Percentiles rank a stretch among this genome's conserved stretches.
phyloP scores from a whole-genome alignment of 495 filamentous ascomycete genomes.

The Endocarpon pusillum region DNA sequence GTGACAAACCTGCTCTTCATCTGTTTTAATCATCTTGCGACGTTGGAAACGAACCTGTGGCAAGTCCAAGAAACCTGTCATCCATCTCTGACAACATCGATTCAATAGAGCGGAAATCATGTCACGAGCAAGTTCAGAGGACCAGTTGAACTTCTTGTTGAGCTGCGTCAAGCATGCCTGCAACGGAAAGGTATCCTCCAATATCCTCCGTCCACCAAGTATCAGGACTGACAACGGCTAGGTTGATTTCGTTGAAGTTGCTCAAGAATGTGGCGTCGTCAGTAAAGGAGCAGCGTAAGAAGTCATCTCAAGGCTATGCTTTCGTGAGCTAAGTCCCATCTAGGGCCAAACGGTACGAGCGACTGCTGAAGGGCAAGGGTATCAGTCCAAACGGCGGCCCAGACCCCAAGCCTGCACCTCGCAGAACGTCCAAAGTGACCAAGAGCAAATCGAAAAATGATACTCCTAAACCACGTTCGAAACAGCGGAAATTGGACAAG shows the following conservation, averaged over 20 bases:
- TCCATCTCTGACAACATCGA: too few species aligned
- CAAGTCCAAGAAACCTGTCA: too few species aligned
- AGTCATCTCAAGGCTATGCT: not conserved
- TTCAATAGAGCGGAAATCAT: too few species aligned
- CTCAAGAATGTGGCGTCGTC: constrained; percentile 43
- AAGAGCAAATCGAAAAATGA: too few species aligned
- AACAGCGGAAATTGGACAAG: too few species aligned
- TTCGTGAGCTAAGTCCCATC: constrained; percentile 1
- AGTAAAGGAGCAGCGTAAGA: constrained; percentile 52
- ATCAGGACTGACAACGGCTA: constrained; percentile 14
- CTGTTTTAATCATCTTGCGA: too few species aligned
- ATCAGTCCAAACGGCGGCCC: constrained; percentile 16
- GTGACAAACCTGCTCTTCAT: too few species aligned
- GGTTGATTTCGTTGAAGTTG: constrained; percentile 45
- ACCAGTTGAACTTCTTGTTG: constrained; percentile 46
- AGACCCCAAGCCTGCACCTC: too few species aligned
- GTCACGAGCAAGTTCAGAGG: constrained; percentile 29
- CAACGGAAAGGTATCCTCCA: constrained; percentile 35
- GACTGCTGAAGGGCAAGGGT: constrained; percentile 40
- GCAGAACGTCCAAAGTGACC: too few species aligned
- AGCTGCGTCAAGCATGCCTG: constrained; percentile 41
- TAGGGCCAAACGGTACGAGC: constrained; percentile 49
- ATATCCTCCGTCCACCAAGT: not conserved
- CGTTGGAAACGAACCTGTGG: too few species aligned
- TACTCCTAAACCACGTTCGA: too few species aligned